These are phyloP conservation scores for Chenopodium quinoa DNA, from an alignment of 148 eudicot species.

Conservation along the genomic window DNA sequence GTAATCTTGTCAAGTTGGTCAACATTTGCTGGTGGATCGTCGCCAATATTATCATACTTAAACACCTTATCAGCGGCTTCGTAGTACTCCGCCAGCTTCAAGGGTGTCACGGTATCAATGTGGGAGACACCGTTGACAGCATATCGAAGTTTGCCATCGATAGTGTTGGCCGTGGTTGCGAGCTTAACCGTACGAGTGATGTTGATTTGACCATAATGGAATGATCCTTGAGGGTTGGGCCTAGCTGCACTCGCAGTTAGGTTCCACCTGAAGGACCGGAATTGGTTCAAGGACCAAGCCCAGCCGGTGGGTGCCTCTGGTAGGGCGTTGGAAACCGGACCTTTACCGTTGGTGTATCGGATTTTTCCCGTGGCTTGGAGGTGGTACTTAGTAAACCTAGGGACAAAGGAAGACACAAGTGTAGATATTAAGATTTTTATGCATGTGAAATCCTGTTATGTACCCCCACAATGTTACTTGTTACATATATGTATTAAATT, in stretches of 20 bases:
- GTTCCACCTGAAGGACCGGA: slow-evolving; percentile 65
- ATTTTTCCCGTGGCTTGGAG: slow-evolving; percentile 48
- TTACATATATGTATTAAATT: no score
- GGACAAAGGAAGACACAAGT: neutral
- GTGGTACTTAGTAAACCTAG: slow-evolving; percentile 42
- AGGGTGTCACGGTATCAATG: slow-evolving; percentile 35
- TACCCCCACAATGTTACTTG: no score
- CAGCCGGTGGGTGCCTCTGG: slow-evolving; percentile 55
- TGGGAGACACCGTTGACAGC: slow-evolving; percentile 61
- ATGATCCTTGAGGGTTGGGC: slow-evolving; percentile 74
- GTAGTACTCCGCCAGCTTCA: slow-evolving; percentile 50
- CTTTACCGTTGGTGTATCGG: slow-evolving; percentile 36
- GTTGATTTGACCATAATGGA: slow-evolving; percentile 53
- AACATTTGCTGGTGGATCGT: slow-evolving; percentile 30
- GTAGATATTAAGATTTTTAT: no score
- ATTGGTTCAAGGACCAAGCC: slow-evolving; percentile 66
- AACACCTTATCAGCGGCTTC: slow-evolving; percentile 35
- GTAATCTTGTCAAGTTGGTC: slow-evolving; percentile 31
- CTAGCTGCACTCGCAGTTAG: slow-evolving; percentile 66
- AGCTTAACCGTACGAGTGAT: slow-evolving; percentile 48
- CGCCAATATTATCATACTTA: slow-evolving; percentile 41
- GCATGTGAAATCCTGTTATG: no score
- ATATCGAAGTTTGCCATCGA: slow-evolving; percentile 49
- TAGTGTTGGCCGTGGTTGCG: slow-evolving; percentile 29
- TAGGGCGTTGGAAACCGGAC: slow-evolving; percentile 39